Base-by-base conservation (phyloP, 2,329 filamentous ascomycete species). In the Arachnopeziza araneosa region DNA sequence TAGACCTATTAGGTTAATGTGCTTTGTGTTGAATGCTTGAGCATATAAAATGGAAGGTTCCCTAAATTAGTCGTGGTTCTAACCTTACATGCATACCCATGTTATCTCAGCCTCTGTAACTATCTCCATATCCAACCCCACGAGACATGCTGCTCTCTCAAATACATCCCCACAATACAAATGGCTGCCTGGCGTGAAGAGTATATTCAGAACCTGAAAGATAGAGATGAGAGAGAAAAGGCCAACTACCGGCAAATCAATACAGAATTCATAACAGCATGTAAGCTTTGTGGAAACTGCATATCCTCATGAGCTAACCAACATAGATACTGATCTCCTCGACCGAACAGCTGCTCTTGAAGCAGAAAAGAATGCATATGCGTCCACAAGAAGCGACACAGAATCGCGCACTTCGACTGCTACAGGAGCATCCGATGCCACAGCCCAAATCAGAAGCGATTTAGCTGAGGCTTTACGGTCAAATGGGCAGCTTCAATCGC, bases 391-490 rank as follows among this genome's bases (percentile, higher is more conserved):
- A 52, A 64, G 62, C 56, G 65, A 62, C 52, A 64, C 62, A 6
- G 54, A 56, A 17, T n/a, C 32, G 10, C 10, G 21, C 19, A 58
- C 72, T 63, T 59, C 70, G n/a, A 32, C 64, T 63, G 26, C 14
- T 60, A 63, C 66, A 59, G 63, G 70, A 64, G 54, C 60, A 32
- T 58, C 63, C 24, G 67, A 67, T 52, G 73, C 69, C 21, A 67
- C 75, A 9, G 71, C 79, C 3, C 82, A 84, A 66, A 76, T 89
- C 1, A 83, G 85, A 57, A 77, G 86, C 56, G 90, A 96, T 60
- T 82, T 96, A 0, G 83, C 88, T 23, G 84, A 90, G 70, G 89
- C 91, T 5, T 83, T 96, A 64, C 88, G 89, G 44, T 86, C 89
- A 8, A 89, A 88, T 62, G 82, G 84, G 21, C 82, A 87, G 56